A percentile compares a stretch with the other conserved stretches of the same genome.
These are phyloP conservation scores for Sanguinoderma infundibulare DNA, from an alignment of 1,284 basidiomycete genomes.

Conservation along the genomic window DNA sequence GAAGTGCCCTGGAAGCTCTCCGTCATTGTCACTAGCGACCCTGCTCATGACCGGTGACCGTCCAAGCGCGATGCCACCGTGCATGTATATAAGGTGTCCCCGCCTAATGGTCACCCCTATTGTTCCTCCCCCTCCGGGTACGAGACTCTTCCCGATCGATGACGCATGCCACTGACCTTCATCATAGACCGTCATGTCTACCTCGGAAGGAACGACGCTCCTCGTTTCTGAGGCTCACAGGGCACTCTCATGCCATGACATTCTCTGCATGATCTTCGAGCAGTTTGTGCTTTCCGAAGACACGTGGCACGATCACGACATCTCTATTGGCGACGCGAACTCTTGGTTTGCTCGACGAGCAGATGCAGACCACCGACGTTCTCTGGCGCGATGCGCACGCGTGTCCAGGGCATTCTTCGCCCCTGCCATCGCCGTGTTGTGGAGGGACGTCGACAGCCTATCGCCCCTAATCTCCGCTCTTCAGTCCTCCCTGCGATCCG, in stretches of 20 bases:
- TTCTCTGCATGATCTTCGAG: constrained; percentile 19
- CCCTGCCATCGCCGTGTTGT: constrained; percentile 15
- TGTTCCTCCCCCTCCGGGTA: not conserved
- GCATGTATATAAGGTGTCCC: not conserved
- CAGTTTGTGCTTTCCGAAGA: constrained; percentile 5
- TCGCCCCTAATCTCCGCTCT: constrained; percentile 3
- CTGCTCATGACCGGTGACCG: not conserved
- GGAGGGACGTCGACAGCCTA: constrained; percentile 18
- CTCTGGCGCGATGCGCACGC: constrained; percentile 17
- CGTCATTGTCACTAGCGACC: not conserved
- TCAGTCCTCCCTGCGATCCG: not conserved
- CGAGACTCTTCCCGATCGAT: not conserved
- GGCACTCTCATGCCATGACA: constrained; percentile 14
- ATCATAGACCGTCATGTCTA: not conserved
- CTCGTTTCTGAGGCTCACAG: not conserved
- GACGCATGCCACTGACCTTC: not conserved
- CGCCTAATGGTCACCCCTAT: not conserved
- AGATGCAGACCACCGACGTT: not conserved
- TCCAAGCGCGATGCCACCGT: not conserved
- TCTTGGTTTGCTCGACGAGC: constrained; percentile 10
- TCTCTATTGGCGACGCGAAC: constrained; percentile 5
- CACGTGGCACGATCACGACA: constrained; percentile 20
- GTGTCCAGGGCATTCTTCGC: constrained; percentile 19
- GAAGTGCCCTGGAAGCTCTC: not conserved
- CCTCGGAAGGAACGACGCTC: not conserved